phyloP scores from a whole-genome alignment of 306 rosid species.

The Spatholobus suberectus region DNA sequence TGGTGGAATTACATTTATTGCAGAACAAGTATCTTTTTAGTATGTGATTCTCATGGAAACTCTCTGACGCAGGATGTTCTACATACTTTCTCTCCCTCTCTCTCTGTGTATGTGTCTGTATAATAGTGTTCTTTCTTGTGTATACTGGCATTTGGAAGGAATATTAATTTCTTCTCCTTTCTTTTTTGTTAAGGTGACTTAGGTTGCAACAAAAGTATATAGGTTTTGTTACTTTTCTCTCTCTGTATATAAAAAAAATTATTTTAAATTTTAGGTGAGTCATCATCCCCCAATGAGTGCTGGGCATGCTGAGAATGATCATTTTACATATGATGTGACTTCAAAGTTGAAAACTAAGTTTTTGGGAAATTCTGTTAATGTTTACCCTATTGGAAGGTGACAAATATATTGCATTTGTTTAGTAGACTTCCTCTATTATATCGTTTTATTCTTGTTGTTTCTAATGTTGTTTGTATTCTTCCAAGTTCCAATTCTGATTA shows the following conservation, averaged over 20 bases:
- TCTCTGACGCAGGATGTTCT: not conserved
- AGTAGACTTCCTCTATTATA: not conserved
- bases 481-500: constrained; percentile 31
- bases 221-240: not conserved
- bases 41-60: constrained; percentile 23
- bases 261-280: constrained; percentile 68
- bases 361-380: constrained; percentile 85
- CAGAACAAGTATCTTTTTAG: constrained; percentile 81
- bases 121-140: constrained; percentile 9
- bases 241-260: not conserved
- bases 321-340: constrained; percentile 84
- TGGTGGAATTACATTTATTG: constrained; percentile 71
- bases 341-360: constrained; percentile 94
- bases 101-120: not conserved
- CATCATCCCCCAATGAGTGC: constrained; percentile 99
- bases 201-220: not conserved
- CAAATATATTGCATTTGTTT: constrained; percentile 18
- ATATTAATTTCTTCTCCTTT: constrained; percentile 10
- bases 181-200: constrained; percentile 22
- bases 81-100: not conserved
- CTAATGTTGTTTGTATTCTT: constrained; percentile 10
- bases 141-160: constrained; percentile 22
- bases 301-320: constrained; percentile 91
- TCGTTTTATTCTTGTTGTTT: constrained; percentile 14
- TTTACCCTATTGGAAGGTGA: constrained; percentile 97